These are phyloP conservation scores for Lippia alba DNA, from an alignment of 305 asterid genomes.

Conservation along the genomic window DNA sequence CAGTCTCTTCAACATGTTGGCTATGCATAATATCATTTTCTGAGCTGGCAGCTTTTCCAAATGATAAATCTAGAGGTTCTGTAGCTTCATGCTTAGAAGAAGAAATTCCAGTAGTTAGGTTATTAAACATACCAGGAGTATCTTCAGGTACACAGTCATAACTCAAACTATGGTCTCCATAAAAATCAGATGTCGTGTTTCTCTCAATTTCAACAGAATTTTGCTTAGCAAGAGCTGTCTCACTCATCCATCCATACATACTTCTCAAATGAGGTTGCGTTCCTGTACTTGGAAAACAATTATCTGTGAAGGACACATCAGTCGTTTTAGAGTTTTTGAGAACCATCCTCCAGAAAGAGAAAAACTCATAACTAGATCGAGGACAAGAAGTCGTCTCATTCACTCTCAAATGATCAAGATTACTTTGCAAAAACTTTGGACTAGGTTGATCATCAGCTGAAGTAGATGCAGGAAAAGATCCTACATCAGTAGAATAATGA, in stretches of 20 bases:
- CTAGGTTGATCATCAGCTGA: conserved; percentile 44
- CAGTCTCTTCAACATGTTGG: conserved; percentile 38
- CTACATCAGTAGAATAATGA: conserved; percentile 41
- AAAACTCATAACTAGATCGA: conserved; percentile 40
- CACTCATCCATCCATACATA: conserved; percentile 62
- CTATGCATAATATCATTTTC: conserved; percentile 31
- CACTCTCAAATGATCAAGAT: conserved; percentile 42
- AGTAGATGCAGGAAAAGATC: conserved; percentile 37
- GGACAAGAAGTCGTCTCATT: conserved; percentile 39
- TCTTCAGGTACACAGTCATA: conserved; percentile 31
- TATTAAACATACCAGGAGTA: conserved; percentile 33
- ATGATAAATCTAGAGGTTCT: conserved; percentile 37
- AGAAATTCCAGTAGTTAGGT: conserved; percentile 34
- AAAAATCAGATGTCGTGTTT: conserved; percentile 34
- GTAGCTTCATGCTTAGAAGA: conserved; percentile 37
- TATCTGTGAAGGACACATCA: conserved; percentile 33
- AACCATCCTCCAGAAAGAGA: conserved; percentile 49
- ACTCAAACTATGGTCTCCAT: conserved; percentile 2
- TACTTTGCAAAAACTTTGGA: conserved; percentile 36
- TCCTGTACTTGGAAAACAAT: conserved; percentile 35
- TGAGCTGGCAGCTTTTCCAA: conserved; percentile 37
- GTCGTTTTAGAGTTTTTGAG: conserved; percentile 38
- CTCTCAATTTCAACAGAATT: conserved; percentile 38
- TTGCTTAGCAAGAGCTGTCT: conserved; percentile 40
- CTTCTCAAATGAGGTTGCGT: conserved; percentile 42